Conservation (phyloP, 2,329 filamentous ascomycete genomes). For the Nemania bipapillata region DNA sequence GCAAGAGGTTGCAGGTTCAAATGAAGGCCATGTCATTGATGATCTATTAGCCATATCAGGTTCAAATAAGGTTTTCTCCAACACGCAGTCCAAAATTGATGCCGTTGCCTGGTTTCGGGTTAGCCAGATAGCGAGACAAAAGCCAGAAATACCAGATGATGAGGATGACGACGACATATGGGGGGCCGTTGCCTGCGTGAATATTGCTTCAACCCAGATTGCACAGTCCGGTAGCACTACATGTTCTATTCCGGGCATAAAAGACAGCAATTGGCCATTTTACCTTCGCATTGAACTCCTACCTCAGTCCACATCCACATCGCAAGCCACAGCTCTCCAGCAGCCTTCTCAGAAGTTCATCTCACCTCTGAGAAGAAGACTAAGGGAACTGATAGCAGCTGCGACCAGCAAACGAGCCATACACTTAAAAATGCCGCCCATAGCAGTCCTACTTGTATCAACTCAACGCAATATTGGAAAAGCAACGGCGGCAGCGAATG, state of each 20-base stretch:
- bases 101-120: constrained; percentile 93
- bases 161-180: constrained; percentile 76
- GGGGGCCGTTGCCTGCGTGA: constrained; percentile 87
- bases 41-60: constrained; percentile 71
- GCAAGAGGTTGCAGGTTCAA: constrained; percentile 72
- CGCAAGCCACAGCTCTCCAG: constrained; percentile 55
- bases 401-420: constrained; percentile 89
- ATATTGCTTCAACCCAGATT: constrained; percentile 86
- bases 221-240: constrained; percentile 90
- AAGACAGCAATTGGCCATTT: constrained; percentile 85
- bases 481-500: constrained; percentile 76
- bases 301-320: constrained; percentile 61
- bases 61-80: constrained; percentile 52
- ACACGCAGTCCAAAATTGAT: constrained; percentile 56
- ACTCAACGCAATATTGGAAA: constrained; percentile 96
- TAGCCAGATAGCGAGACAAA: constrained; percentile 73
- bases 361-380: constrained; percentile 72
- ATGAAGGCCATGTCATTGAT: constrained; percentile 74
- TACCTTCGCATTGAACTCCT: constrained; percentile 82
- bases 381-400: constrained; percentile 86
- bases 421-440: constrained; percentile 84
- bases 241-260: constrained; percentile 79
- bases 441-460: constrained; percentile 88
- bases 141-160: constrained; percentile 63
- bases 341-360: constrained; percentile 63